These are phyloP conservation scores for Entonaema liquescens DNA, from an alignment of 495 filamentous ascomycete species.

Conservation along the genomic window DNA sequence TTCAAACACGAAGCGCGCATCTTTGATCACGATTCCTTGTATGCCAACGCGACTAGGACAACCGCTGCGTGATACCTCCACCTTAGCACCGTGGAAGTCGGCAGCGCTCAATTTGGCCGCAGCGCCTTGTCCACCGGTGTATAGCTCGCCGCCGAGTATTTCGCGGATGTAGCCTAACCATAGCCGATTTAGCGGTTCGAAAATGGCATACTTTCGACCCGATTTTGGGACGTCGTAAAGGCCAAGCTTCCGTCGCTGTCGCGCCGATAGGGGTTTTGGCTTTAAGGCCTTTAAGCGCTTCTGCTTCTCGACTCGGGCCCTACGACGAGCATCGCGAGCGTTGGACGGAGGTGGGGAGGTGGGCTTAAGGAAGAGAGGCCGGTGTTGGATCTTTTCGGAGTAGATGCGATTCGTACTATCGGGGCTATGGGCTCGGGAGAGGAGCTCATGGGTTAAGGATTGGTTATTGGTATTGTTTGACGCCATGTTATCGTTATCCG, in stretches of 20 bases:
- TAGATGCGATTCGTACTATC: conserved; percentile 73
- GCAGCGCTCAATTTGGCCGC: conserved; percentile 77
- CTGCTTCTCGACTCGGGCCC: conserved; percentile 62
- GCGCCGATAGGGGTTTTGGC: conserved; percentile 80
- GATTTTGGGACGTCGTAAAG: conserved; percentile 76
- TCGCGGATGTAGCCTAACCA: conserved; percentile 89
- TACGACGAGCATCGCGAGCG: conserved; percentile 71
- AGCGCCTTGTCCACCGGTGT: conserved; percentile 53
- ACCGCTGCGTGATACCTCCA: conserved; percentile 82
- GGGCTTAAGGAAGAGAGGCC: conserved; percentile 80
- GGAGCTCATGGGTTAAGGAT: conserved; percentile 70
- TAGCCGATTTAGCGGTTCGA: conserved; percentile 75
- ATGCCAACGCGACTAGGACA: conserved; percentile 85
- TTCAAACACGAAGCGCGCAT: conserved; percentile 86
- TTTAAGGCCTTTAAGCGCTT: conserved; percentile 66
- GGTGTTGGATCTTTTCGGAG: conserved; percentile 80
- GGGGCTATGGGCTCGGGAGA: conserved; percentile 77
- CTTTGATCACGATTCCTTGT: conserved; percentile 85
- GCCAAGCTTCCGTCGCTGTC: conserved; percentile 74
- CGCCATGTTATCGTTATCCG: conserved; percentile 12
- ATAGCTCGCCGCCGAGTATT: conserved; percentile 64
- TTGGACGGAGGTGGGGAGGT: conserved; percentile 70
- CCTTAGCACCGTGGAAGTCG: conserved; percentile 87
- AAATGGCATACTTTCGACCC: conserved; percentile 77
- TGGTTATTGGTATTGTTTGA: conserved; percentile 38